Base-by-base conservation (phyloP, 805 yeast species). In the Danielia oregonensis region DNA sequence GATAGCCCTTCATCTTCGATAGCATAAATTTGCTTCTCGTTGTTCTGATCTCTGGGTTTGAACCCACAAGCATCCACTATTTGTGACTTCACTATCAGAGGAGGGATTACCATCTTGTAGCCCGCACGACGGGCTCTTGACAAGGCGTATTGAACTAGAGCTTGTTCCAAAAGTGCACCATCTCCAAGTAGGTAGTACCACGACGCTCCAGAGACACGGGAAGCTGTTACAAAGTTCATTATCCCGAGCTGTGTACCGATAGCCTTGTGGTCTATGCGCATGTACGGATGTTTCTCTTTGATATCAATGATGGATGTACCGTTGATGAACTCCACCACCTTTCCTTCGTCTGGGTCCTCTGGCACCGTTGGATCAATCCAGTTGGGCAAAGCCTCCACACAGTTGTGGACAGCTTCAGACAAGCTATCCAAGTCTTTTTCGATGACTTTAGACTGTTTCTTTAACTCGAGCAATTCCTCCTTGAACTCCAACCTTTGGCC, bases 41-140 rank as follows among this genome's bases (percentile, higher is more conserved):
- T 78, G 46, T 84, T 83, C 48, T 79, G 81, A 52, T 93, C 97
- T 40, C 95, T 76, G 9, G 98, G 98, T 51, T 82, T 79, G 63
- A 89, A 93, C 0, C 98, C 98, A 65, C 98, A 93, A 0, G 96
- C 96, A 44, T 72, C 66, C 0, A 89, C 78, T 4, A 86, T 66
- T 42, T 85, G 94, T 13, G 78, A 65, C 45, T 83, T 76, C 2
- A 89, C 95, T 11, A 93, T 76, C 0, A 94, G 76, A 2, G 98
- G 98, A 0, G 97, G 97, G 8, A 76, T 57, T 7, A 81, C 76
- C 72, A 82, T 73, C 22, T 59, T 58, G 61, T 85, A 93, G 0
- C 95, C 95, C 7, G 66, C 53, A 29, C 61, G 48, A 29, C 86
- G 64, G 3, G 96, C 96, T 35, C 68, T 59, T 22, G 73, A 64